These are phyloP conservation scores for Truncatella angustata DNA, from an alignment of 2,329 filamentous ascomycete species.

Conservation along the genomic window DNA sequence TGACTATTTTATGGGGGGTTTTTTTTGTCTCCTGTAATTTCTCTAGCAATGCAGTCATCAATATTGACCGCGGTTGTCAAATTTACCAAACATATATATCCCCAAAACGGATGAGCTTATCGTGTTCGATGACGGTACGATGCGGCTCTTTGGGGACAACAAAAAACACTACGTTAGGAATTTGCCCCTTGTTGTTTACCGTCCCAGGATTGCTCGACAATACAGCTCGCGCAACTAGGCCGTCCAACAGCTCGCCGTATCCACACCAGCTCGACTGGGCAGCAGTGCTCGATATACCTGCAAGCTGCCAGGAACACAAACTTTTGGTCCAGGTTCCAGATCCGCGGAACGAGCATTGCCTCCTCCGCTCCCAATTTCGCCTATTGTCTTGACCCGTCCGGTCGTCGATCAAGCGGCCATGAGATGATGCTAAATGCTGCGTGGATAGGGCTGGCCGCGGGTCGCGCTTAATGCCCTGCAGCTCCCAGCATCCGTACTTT, in stretches of 20 bases:
- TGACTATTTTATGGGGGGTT: no score
- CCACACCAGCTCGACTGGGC: conserved; percentile 24
- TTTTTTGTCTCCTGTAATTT: conserved; percentile 14
- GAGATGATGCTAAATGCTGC: background rate
- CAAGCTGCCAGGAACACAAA: background rate
- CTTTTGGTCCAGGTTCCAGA: conserved; percentile 7
- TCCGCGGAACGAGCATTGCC: conserved; percentile 17
- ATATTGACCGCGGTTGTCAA: no score
- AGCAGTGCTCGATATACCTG: background rate
- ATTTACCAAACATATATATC: background rate
- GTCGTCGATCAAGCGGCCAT: conserved; percentile 1
- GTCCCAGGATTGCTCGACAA: conserved; percentile 15
- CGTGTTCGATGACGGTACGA: background rate
- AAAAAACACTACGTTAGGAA: background rate
- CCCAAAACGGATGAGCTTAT: background rate
- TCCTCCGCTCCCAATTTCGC: conserved; percentile 22
- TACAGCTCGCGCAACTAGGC: conserved; percentile 7
- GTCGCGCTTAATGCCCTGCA: conserved; percentile 27
- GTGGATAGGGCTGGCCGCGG: conserved; percentile 17
- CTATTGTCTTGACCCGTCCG: conserved; percentile 2
- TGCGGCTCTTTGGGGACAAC: background rate
- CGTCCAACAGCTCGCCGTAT: conserved; percentile 14
- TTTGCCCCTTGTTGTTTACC: no score
- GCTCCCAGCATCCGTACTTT: conserved; percentile 12
- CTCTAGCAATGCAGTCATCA: background rate